Base-by-base conservation (phyloP, 2,329 filamentous ascomycete species). In the Pseudocercospora macadamiae region DNA sequence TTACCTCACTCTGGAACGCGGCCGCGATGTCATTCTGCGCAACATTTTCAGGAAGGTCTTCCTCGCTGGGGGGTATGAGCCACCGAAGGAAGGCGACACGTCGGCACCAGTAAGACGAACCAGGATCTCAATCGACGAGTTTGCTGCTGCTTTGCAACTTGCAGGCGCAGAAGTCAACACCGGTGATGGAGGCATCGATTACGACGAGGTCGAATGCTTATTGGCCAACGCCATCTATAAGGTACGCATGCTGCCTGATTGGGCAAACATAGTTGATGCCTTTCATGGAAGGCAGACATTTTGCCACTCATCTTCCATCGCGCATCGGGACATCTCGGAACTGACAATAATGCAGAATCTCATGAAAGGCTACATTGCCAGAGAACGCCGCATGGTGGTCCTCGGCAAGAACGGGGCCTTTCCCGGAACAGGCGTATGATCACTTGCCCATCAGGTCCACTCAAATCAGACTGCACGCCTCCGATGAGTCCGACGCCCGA, bases 151-250 rank as follows among this genome's bases (percentile, higher is more conserved):
- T 6, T 84, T 97, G 60, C 87, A 87, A 70, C 82, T 96, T 68
- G 88, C 86, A 53, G 73, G 73, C 26, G 77, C 65, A 82, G 78
- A 69, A 73, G 77, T 65, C 71, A 76, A 62, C 75, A 79, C 69
- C 76, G 89, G 71, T 77, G 81, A 59, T 79, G 79, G 89, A 68
- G 80, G 81, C 30, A 80, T 96, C 30, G 95, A 97, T 68, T 82
- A 84, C 28, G 96, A 99, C 71, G 95, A 99, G 75, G 93, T 97
- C 3, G 96, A 99, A 75, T 99, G 95, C 74, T 78, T 97, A 68
- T 73, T 99, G 70, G 91, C 95, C 25, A 97, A 97, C 73, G 90
- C 97, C 84, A 96, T 99, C 62, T 99, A 97, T 81, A 99, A 97
- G 86, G 93, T 96, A 76, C 61, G 80, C 25, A 7, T 19, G 9